These are phyloP conservation scores for Barnettozyma salicaria DNA, from an alignment of 805 yeast species.

Conservation along the genomic window DNA sequence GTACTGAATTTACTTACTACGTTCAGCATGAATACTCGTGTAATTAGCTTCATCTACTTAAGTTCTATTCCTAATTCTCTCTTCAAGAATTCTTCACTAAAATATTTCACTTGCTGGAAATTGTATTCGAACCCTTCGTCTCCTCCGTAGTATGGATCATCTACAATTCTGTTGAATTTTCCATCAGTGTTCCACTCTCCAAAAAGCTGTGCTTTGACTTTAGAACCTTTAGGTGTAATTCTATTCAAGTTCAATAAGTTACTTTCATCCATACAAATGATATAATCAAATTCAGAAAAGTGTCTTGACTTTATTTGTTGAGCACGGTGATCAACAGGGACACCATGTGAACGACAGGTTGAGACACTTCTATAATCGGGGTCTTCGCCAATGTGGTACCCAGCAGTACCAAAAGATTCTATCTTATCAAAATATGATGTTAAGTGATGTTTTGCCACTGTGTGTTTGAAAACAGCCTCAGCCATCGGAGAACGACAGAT, in stretches of 20 bases:
- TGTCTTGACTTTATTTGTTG: constrained; percentile 55
- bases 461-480: constrained; percentile 77
- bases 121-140: constrained; percentile 73
- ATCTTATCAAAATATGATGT: constrained; percentile 42
- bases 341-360: constrained; percentile 64
- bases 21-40: not conserved
- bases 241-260: constrained; percentile 46
- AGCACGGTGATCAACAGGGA: constrained; percentile 69
- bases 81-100: constrained; percentile 63
- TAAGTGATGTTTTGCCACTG: constrained; percentile 47
- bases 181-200: constrained; percentile 71
- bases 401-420: constrained; percentile 88
- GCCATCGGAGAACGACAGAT: constrained; percentile 98
- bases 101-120: constrained; percentile 68
- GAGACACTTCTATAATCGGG: constrained; percentile 74
- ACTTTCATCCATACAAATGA: constrained; percentile 66
- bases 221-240: constrained; percentile 44
- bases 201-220: constrained; percentile 53
- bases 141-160: constrained; percentile 94
- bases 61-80: constrained; percentile 31
- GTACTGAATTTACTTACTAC: not conserved
- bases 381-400: constrained; percentile 73
- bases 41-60: not conserved
- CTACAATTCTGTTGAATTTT: constrained; percentile 51
- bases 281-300: constrained; percentile 56